Evolutionary conservation across 441 rosid species (phyloP).

Genomic region (Gossypium davidsonii): DNA sequence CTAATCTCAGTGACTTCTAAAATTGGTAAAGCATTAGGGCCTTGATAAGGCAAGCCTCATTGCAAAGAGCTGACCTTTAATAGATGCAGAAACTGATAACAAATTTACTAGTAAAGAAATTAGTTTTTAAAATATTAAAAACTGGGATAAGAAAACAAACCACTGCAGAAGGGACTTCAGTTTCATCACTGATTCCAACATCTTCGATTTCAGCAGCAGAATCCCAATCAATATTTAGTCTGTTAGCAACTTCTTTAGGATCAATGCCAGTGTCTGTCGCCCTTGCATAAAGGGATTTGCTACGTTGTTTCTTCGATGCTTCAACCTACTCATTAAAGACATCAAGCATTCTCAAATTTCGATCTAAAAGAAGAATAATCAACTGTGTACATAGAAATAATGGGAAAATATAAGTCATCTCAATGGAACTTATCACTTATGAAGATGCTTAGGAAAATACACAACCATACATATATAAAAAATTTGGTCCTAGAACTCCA

Average conservation of each 20-base stretch:
- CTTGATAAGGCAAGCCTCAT: neutral
- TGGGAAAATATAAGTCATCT: neutral
- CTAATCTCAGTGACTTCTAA: neutral
- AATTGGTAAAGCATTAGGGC: neutral
- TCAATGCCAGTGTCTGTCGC: conserved; percentile 81
- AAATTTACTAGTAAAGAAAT: neutral
- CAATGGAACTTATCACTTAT: neutral
- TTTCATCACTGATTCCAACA: conserved; percentile 39
- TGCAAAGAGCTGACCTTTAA: conserved; percentile 3
- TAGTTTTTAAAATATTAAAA: neutral
- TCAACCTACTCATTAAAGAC: conserved; percentile 43
- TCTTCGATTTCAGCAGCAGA: conserved; percentile 85
- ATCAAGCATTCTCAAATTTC: conserved; percentile 7
- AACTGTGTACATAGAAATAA: neutral
- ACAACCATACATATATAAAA: neutral
- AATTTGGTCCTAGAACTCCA: neutral
- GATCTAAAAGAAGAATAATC: neutral
- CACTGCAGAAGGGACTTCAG: conserved; percentile 67
- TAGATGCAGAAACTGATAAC: neutral
- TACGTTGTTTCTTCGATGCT: conserved; percentile 46
- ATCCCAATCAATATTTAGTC: conserved; percentile 88
- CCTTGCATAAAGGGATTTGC: conserved; percentile 73
- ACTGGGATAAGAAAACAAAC: conserved; percentile 40
- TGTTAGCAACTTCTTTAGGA: conserved; percentile 72
- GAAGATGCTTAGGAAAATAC: neutral